Evolutionary conservation across 2,329 filamentous ascomycete genomes (phyloP).

Genomic region (Pyrenochaeta sp.): DNA sequence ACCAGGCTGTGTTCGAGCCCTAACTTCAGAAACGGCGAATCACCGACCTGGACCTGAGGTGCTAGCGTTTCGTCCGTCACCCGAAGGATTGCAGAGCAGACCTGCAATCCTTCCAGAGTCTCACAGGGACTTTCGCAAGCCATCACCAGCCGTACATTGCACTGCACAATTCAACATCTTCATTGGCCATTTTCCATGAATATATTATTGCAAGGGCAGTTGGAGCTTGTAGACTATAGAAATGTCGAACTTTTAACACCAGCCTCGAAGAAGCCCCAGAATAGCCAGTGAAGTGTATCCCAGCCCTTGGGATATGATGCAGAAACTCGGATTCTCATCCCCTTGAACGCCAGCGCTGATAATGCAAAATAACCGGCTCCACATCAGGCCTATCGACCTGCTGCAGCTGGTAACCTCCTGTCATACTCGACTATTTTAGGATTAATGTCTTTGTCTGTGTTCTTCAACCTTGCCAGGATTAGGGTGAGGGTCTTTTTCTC

Average conservation of each 20-base stretch:
- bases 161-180: too few relatives aligned
- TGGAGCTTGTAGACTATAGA: background rate
- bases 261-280: background rate
- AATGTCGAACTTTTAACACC: background rate
- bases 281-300: constrained; percentile 7
- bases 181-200: background rate
- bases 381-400: constrained; percentile 9
- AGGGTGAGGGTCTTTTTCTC: constrained; percentile 63
- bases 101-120: background rate
- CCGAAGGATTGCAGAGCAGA: background rate
- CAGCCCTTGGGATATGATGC: constrained; percentile 34
- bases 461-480: constrained; percentile 43
- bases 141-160: too few relatives aligned
- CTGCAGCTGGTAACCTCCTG: constrained; percentile 13
- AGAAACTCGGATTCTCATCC: constrained; percentile 9
- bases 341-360: constrained; percentile 33
- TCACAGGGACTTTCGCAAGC: too few relatives aligned
- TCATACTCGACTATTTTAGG: constrained; percentile 1
- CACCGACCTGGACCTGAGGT: background rate
- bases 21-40: background rate
- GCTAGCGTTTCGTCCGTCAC: background rate
- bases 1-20: constrained; percentile 2
- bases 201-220: background rate
- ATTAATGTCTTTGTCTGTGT: constrained; percentile 34
- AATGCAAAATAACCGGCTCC: constrained; percentile 10